phyloP scores from a whole-genome alignment of 2,329 filamentous ascomycete genomes.

The Geosmithia flava region DNA sequence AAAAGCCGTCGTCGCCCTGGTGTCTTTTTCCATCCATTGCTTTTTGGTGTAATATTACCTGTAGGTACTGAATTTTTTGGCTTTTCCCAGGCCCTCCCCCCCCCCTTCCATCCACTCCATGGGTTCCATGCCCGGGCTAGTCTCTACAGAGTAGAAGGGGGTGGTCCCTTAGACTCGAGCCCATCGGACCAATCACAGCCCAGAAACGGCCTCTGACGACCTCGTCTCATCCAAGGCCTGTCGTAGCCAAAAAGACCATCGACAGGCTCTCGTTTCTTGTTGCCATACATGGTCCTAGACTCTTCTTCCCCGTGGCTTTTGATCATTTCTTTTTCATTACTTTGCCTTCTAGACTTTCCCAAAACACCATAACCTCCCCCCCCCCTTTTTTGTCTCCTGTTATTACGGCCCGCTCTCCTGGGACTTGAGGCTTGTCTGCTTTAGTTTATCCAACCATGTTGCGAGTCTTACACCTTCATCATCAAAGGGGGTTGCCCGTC shows the following conservation, averaged over 20 bases:
- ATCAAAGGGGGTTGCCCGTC: too few relatives aligned
- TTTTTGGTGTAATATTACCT: too few relatives aligned
- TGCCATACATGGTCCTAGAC: slow-evolving; percentile 26
- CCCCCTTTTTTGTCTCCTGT: slow-evolving; percentile 31
- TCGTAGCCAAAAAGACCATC: slow-evolving; percentile 7
- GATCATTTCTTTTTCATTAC: slow-evolving; percentile 25
- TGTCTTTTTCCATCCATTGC: too few relatives aligned
- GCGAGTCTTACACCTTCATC: slow-evolving; percentile 7
- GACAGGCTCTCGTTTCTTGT: slow-evolving; percentile 17
- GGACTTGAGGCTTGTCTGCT: background rate
- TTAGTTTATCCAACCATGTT: slow-evolving; percentile 13
- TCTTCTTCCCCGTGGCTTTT: slow-evolving; percentile 12
- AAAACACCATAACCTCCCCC: slow-evolving; percentile 16
- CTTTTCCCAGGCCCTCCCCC: too few relatives aligned
- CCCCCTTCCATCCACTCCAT: too few relatives aligned
- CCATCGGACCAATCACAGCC: slow-evolving; percentile 9
- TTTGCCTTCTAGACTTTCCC: slow-evolving; percentile 16
- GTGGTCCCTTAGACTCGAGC: background rate
- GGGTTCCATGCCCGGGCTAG: background rate
- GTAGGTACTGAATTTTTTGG: too few relatives aligned
- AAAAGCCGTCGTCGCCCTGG: too few relatives aligned
- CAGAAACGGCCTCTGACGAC: slow-evolving; percentile 9
- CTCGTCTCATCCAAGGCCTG: slow-evolving; percentile 6
- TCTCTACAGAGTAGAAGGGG: background rate
- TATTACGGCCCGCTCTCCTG: slow-evolving; percentile 6